phyloP scores from a whole-genome alignment of 2,329 filamentous ascomycete genomes.

The Oidium heveae region DNA sequence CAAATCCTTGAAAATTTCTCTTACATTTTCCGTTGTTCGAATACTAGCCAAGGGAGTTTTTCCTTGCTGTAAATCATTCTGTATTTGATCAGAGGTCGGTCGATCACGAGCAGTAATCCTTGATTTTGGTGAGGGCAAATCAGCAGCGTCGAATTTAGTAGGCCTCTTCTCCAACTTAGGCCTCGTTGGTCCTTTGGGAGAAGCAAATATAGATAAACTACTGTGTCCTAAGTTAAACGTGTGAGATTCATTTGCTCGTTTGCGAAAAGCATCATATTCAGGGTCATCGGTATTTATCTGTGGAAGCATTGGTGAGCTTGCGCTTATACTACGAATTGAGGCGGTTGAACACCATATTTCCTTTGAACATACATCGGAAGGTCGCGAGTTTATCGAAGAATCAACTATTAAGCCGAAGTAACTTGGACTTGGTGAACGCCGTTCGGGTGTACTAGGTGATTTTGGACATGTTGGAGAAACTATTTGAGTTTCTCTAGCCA shows the following conservation, averaged over 20 bases:
- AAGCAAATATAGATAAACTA: conserved; percentile 21
- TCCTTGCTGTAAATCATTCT: no score
- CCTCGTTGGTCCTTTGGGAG: conserved; percentile 4
- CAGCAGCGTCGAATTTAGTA: conserved; percentile 6
- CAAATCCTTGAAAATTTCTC: conserved; percentile 17
- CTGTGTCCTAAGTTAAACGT: conserved; percentile 22
- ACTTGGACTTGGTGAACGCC: conserved; percentile 42
- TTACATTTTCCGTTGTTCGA: no score
- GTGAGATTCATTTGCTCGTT: conserved; percentile 41
- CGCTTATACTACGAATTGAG: conserved; percentile 15
- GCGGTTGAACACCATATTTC: conserved; percentile 59
- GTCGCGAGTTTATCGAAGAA: conserved; percentile 30
- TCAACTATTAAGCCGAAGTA: conserved; percentile 64
- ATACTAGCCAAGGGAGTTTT: no score
- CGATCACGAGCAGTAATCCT: conserved; percentile 2
- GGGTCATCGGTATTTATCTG: conserved; percentile 45
- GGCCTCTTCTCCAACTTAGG: conserved; percentile 8
- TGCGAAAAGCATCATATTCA: conserved; percentile 58
- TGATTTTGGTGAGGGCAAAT: conserved; percentile 8
- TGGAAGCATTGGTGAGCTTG: conserved; percentile 41
- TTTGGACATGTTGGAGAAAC: conserved; percentile 6
- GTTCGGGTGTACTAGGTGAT: conserved; percentile 8
- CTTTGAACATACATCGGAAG: conserved; percentile 35
- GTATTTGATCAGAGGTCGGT: no score
- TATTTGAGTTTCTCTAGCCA: conserved; percentile 11